These are phyloP conservation scores for Adansonia gregorii DNA, from an alignment of 441 rosid genomes.

Conservation along the genomic window DNA sequence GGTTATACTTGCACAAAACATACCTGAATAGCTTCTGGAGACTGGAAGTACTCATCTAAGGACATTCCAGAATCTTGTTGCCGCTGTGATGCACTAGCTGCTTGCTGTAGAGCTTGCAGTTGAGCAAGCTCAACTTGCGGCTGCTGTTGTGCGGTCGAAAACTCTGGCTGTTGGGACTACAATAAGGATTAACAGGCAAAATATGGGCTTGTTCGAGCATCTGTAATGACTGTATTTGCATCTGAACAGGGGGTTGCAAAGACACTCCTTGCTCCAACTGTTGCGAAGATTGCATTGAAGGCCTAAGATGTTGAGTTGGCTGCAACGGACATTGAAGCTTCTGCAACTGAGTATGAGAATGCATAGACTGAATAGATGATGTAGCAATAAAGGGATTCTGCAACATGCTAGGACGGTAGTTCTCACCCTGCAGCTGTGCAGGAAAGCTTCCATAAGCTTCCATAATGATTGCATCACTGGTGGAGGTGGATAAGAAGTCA, in stretches of 20 bases:
- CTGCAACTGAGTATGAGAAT: slow-evolving; percentile 65
- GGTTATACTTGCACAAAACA: background rate
- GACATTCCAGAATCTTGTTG: slow-evolving; percentile 84
- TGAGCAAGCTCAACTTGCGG: slow-evolving; percentile 56
- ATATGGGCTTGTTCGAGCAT: slow-evolving; percentile 72
- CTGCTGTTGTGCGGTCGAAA: slow-evolving; percentile 63
- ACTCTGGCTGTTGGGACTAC: slow-evolving; percentile 75
- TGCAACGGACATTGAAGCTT: slow-evolving; percentile 81
- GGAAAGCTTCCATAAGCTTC: slow-evolving; percentile 50
- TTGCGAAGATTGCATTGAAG: slow-evolving; percentile 60
- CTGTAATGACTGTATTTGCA: slow-evolving; percentile 71
- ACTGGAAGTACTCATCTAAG: slow-evolving; percentile 82
- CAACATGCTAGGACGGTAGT: slow-evolving; percentile 45
- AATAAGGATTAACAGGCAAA: slow-evolving; percentile 57
- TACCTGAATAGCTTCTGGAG: slow-evolving; percentile 96
- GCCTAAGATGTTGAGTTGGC: slow-evolving; percentile 84
- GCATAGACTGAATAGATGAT: slow-evolving; percentile 58
- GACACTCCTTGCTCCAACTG: slow-evolving; percentile 66
- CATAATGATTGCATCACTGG: slow-evolving; percentile 62
- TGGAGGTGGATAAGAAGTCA: slow-evolving; percentile 65
- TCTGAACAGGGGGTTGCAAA: slow-evolving; percentile 61
- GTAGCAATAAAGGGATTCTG: slow-evolving; percentile 56
- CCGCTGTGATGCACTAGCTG: slow-evolving; percentile 58
- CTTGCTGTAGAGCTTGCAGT: slow-evolving; percentile 54
- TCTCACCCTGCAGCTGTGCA: slow-evolving; percentile 68